Conservation (phyloP, 2,329 filamentous ascomycete genomes). For the Beauveria bassiana region DNA sequence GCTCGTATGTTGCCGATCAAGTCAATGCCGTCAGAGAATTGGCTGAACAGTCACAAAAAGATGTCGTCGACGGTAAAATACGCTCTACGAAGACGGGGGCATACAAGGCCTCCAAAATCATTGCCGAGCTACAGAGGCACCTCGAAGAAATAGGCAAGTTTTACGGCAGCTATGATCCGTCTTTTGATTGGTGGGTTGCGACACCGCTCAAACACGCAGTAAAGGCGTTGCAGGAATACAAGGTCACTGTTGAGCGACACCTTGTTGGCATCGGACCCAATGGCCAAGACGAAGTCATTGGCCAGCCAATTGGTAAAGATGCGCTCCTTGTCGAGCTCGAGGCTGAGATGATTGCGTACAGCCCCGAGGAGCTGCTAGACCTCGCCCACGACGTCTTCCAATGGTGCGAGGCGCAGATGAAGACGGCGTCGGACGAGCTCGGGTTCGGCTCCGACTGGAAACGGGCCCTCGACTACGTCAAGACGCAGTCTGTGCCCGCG, state of each 20-base stretch:
- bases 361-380: slow-evolving; percentile 45
- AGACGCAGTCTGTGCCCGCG: slow-evolving; percentile 44
- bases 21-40: slow-evolving; percentile 29
- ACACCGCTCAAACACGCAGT: slow-evolving; percentile 35
- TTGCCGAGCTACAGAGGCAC: slow-evolving; percentile 31
- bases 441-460: slow-evolving; percentile 43
- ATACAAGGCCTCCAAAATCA: slow-evolving; percentile 36
- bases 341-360: slow-evolving; percentile 51
- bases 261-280: slow-evolving; percentile 37
- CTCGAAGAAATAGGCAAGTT: slow-evolving; percentile 42
- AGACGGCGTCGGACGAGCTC: slow-evolving; percentile 38
- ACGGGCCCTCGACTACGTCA: slow-evolving; percentile 47
- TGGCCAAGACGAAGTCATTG: slow-evolving; percentile 44
- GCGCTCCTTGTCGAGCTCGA: slow-evolving; percentile 44
- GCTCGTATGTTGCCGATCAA: slow-evolving; percentile 33
- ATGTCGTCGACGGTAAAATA: slow-evolving; percentile 27
- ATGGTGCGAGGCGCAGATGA: slow-evolving; percentile 51
- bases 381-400: slow-evolving; percentile 43
- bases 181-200: slow-evolving; percentile 49
- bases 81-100: slow-evolving; percentile 34
- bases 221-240: slow-evolving; percentile 26
- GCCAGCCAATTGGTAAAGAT: slow-evolving; percentile 46
- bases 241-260: slow-evolving; percentile 29
- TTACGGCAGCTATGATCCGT: slow-evolving; percentile 47
- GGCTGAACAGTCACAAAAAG: slow-evolving; percentile 24